These are phyloP conservation scores for Kodamaea fungicola DNA, from an alignment of 1,139 yeast species.

Conservation along the genomic window DNA sequence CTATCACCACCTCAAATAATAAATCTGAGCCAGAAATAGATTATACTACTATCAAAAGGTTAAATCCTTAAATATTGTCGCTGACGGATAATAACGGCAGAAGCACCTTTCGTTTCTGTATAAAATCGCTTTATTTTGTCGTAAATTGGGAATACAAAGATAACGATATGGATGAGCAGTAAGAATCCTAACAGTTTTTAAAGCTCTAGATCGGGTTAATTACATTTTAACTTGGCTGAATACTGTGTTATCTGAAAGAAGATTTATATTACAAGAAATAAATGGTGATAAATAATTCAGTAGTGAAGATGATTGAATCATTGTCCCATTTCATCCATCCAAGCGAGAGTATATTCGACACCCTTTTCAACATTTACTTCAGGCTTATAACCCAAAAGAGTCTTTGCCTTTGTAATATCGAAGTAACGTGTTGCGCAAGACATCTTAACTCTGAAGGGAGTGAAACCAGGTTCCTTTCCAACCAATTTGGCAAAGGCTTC, in stretches of 20 bases:
- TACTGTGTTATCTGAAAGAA: not conserved
- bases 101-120: too few species aligned
- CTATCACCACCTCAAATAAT: too few species aligned
- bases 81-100: too few species aligned
- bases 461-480: constrained; percentile 89
- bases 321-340: constrained; percentile 70
- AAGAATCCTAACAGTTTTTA: not conserved
- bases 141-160: too few species aligned
- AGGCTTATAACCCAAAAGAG: constrained; percentile 74
- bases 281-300: too few species aligned
- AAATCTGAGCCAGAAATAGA: too few species aligned
- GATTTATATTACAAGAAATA: too few species aligned
- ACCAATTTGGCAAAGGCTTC: constrained; percentile 64
- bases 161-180: too few species aligned
- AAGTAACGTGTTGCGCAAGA: constrained; percentile 96
- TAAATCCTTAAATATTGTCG: too few species aligned
- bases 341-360: constrained; percentile 71
- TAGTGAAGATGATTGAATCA: not conserved
- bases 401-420: constrained; percentile 83
- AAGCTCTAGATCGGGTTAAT: not conserved
- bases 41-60: too few species aligned
- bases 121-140: too few species aligned
- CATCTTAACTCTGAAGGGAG: constrained; percentile 90
- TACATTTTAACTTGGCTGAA: not conserved
- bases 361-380: constrained; percentile 80